phyloP scores from a whole-genome alignment of 768 basidiomycete genomes.

The Amanita polypyramis region DNA sequence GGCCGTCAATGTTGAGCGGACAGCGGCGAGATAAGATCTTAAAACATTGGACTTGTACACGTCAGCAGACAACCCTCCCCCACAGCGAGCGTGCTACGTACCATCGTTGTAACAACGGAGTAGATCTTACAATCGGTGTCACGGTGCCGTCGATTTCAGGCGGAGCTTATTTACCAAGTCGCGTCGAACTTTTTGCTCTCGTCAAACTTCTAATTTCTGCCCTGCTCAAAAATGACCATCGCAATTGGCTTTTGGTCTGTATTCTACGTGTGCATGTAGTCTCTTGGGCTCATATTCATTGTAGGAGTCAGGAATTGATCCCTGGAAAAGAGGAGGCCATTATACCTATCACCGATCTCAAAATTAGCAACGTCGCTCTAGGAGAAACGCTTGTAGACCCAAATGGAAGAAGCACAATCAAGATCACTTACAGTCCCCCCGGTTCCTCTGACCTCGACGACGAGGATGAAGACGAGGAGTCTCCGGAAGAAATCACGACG shows the following conservation, averaged over 20 bases:
- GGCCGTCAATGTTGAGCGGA: constrained; percentile 93
- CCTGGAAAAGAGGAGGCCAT: constrained; percentile 50
- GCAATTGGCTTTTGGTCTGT: constrained; percentile 62
- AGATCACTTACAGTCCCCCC: constrained; percentile 44
- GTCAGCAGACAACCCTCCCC: constrained; percentile 6
- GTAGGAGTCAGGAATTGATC: constrained; percentile 51
- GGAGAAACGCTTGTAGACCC: constrained; percentile 60
- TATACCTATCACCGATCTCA: constrained; percentile 55
- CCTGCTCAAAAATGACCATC: constrained; percentile 34
- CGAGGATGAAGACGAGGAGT: constrained; percentile 19
- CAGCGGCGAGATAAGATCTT: constrained; percentile 91
- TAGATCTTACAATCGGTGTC: constrained; percentile 8
- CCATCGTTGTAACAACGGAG: constrained; percentile 27
- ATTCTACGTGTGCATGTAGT: constrained; percentile 16
- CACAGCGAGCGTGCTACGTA: constrained; percentile 20
- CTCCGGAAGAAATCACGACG: constrained; percentile 25
- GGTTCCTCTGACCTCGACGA: constrained; percentile 26
- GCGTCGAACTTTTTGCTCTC: constrained; percentile 14
- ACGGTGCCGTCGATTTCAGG: constrained; percentile 11
- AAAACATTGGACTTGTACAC: constrained; percentile 78
- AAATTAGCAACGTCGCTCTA: constrained; percentile 76
- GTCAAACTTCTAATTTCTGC: constrained; percentile 10
- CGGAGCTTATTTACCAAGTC: constrained; percentile 35
- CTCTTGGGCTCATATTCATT: constrained; percentile 7
- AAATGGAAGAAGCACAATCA: constrained; percentile 53